phyloP scores from a whole-genome alignment of 164 flowering plant species.

The Vitis vinifera region ASM3070453v1 NC_081808.1:19752501-19753000 shows the following conservation, averaged over 20 bases:
- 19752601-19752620: slow-evolving; percentile 56
- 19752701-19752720: slow-evolving; percentile 35
- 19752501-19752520: slow-evolving; percentile 75
- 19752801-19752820: too few species aligned
- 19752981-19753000: slow-evolving; percentile 53
- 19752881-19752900: neutral
- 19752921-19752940: slow-evolving; percentile 72
- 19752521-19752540: slow-evolving; percentile 68
- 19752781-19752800: too few species aligned
- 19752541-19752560: slow-evolving; percentile 86
- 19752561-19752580: slow-evolving; percentile 62
- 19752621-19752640: slow-evolving; percentile 85
- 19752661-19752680: slow-evolving; percentile 79
- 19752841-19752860: too few species aligned
- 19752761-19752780: neutral
- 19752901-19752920: neutral
- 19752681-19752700: slow-evolving; percentile 73
- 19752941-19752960: slow-evolving; percentile 63
- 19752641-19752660: slow-evolving; percentile 68
- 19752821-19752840: too few species aligned
- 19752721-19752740: neutral
- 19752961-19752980: slow-evolving; percentile 80
- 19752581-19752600: slow-evolving; percentile 49
- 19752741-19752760: neutral
- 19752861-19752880: neutral